These are phyloP conservation scores for Fusarium chlamydosporum DNA, from an alignment of 2,329 filamentous ascomycete genomes.

Conservation along the genomic window DNA sequence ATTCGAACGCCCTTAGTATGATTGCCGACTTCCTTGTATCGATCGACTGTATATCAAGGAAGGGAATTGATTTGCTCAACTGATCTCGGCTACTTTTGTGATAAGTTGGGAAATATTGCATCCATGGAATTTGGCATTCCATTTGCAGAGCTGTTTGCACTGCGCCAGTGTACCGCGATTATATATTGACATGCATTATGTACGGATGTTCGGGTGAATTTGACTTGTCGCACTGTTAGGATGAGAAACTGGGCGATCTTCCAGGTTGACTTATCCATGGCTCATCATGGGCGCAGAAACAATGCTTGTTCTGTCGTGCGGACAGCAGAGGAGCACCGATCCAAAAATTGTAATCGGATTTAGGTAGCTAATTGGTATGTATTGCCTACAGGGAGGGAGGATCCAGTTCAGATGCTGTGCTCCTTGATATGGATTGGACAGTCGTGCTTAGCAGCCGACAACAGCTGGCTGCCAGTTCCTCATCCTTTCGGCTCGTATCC, in stretches of 20 bases:
- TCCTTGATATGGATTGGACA: not conserved
- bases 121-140: not conserved
- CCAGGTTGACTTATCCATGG: not conserved
- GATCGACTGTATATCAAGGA: conserved; percentile 43
- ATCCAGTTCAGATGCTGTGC: too few species aligned
- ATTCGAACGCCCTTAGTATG: conserved; percentile 20
- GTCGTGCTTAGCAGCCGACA: conserved; percentile 14
- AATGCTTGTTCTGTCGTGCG: not conserved
- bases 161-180: too few species aligned
- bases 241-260: not conserved
- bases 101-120: not conserved
- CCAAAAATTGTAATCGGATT: not conserved
- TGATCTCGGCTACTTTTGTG: conserved; percentile 4
- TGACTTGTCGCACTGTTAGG: too few species aligned
- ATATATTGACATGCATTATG: not conserved
- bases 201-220: not conserved
- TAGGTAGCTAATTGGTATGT: not conserved
- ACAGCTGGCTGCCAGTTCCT: conserved; percentile 30
- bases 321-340: not conserved
- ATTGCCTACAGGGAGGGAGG: not conserved
- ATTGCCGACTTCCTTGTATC: conserved; percentile 11
- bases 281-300: not conserved
- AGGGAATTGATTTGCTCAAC: conserved; percentile 42
- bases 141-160: not conserved
- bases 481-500: not conserved